Evolutionary conservation across 306 rosid species (phyloP).

Genomic region (Vicia faba): DNA sequence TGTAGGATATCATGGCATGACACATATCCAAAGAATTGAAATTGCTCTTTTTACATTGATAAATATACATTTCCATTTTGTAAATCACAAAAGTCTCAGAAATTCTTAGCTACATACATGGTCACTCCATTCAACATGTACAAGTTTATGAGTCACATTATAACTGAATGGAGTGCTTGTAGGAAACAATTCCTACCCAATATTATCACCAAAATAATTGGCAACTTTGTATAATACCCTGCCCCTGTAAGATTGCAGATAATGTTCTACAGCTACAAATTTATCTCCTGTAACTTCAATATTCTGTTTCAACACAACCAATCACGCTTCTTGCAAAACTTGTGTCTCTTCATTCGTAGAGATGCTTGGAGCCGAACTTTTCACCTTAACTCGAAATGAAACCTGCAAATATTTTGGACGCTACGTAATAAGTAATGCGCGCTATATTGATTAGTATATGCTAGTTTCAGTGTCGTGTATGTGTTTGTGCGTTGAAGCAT

Average conservation of each 20-base stretch:
- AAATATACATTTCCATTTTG: constrained; percentile 3
- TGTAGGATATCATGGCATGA: no score
- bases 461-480: neutral
- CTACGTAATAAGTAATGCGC: no score
- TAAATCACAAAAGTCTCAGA: constrained; percentile 18
- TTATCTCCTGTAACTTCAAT: constrained; percentile 26
- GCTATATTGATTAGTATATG: neutral
- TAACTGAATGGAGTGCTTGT: constrained; percentile 21
- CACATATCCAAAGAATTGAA: neutral
- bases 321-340: constrained; percentile 43
- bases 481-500: neutral
- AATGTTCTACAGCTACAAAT: constrained; percentile 11
- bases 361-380: constrained; percentile 41
- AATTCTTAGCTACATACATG: constrained; percentile 7
- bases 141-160: constrained; percentile 13
- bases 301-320: neutral
- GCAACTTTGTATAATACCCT: neutral
- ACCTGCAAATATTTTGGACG: constrained; percentile 52
- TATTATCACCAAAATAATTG: constrained; percentile 3
- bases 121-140: constrained; percentile 31
- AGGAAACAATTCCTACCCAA: constrained; percentile 16
- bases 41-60: neutral
- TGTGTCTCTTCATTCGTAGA: constrained; percentile 42
- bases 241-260: neutral
- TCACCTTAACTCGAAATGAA: constrained; percentile 68